Percentiles rank a stretch among this genome's conserved stretches.
phyloP scores from a whole-genome alignment of 208 protist species.

The Leishmania guyanensis region DNA sequence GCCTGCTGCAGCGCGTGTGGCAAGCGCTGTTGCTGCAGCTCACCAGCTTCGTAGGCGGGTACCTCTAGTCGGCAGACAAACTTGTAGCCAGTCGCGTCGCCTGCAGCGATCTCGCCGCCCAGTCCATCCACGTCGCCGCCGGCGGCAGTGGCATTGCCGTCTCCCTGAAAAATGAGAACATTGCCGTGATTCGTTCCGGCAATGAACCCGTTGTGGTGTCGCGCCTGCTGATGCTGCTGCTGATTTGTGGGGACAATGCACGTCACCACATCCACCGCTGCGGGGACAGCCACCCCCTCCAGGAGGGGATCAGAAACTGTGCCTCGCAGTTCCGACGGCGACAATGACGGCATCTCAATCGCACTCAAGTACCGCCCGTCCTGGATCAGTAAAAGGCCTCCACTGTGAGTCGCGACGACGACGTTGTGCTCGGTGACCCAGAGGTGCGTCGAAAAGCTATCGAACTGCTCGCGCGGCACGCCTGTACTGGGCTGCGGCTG shows the following conservation, averaged over 20 bases:
- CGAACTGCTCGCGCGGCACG: slow-evolving; percentile 55
- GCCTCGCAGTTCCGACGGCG: not conserved
- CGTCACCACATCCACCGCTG: slow-evolving; percentile 27
- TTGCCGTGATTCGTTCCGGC: slow-evolving; percentile 67
- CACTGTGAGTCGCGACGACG: slow-evolving; percentile 83
- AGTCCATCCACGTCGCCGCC: not conserved
- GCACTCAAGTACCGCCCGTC: slow-evolving; percentile 54
- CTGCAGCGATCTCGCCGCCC: slow-evolving; percentile 1
- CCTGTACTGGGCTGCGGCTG: slow-evolving; percentile 62
- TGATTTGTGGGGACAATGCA: slow-evolving; percentile 43
- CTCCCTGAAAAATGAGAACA: slow-evolving; percentile 73
- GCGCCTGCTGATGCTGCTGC: not conserved
- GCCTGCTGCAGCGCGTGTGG: not conserved
- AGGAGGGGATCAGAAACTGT: not conserved
- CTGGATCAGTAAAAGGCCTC: slow-evolving; percentile 87
- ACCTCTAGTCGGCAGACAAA: slow-evolving; percentile 32
- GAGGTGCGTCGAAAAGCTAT: slow-evolving; percentile 89
- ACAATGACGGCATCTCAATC: slow-evolving; percentile 34
- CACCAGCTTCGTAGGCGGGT: slow-evolving; percentile 19
- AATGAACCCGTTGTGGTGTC: slow-evolving; percentile 57
- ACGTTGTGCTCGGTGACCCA: slow-evolving; percentile 90
- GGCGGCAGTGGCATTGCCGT: slow-evolving; percentile 1
- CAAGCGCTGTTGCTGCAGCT: slow-evolving; percentile 2
- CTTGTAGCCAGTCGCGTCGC: slow-evolving; percentile 14
- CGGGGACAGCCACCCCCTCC: not conserved